A percentile compares a stretch with the other conserved stretches of the same genome.
These are phyloP conservation scores for Russula abietina DNA, from an alignment of 768 basidiomycete genomes.

Conservation along the genomic window DNA sequence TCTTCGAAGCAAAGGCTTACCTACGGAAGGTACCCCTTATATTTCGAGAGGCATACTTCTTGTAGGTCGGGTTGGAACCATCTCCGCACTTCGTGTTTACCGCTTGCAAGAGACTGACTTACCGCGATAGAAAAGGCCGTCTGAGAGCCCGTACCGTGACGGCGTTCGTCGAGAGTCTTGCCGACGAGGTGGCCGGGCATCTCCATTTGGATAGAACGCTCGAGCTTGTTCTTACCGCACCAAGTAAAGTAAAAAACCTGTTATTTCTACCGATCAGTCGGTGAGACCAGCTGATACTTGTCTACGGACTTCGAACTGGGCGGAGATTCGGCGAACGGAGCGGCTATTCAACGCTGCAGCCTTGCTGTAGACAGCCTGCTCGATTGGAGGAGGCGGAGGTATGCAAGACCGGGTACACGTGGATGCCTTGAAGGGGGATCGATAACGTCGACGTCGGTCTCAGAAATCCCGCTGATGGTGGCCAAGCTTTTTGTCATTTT, in stretches of 20 bases:
- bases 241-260: conserved; percentile 11
- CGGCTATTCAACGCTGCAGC: not conserved
- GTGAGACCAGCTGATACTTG: conserved; percentile 2
- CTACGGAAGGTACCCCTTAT: not conserved
- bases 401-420: conserved; percentile 10
- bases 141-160: not conserved
- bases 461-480: not conserved
- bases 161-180: not conserved
- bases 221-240: conserved; percentile 11
- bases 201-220: conserved; percentile 16
- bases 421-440: not conserved
- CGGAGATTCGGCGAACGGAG: conserved; percentile 17
- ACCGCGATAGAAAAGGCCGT: not conserved
- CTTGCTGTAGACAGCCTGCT: not conserved
- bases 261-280: conserved; percentile 20
- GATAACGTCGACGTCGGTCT: conserved; percentile 1
- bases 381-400: not conserved
- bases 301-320: conserved; percentile 2
- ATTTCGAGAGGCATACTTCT: not conserved
- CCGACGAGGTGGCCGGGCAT: not conserved
- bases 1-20: not conserved
- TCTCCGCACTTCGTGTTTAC: not conserved
- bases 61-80: not conserved
- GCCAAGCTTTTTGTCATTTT: conserved; percentile 11
- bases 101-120: not conserved